phyloP scores from a whole-genome alignment of 495 filamentous ascomycete genomes.

The Daldinia bambusicola region DNA sequence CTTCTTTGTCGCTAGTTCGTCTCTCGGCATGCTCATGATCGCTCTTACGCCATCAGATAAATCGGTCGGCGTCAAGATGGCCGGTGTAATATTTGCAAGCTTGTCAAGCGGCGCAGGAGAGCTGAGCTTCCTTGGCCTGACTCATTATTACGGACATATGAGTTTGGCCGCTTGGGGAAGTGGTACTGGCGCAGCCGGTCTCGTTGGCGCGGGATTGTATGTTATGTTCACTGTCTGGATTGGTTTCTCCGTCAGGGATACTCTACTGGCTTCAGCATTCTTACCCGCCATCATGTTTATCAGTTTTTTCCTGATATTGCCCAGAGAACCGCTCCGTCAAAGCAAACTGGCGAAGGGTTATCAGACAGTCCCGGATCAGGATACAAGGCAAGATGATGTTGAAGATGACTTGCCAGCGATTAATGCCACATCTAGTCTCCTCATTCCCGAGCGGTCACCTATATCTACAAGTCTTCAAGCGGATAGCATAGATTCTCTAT shows the following conservation, averaged over 20 bases:
- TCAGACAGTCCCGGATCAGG: slow-evolving; percentile 55
- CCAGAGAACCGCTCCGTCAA: slow-evolving; percentile 65
- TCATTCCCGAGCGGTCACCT: slow-evolving; percentile 47
- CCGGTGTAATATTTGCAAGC: slow-evolving; percentile 86
- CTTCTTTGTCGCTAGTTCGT: slow-evolving; percentile 75
- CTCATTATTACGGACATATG: slow-evolving; percentile 92
- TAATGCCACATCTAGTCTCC: slow-evolving; percentile 51
- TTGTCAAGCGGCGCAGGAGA: slow-evolving; percentile 86
- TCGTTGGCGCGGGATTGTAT: slow-evolving; percentile 88
- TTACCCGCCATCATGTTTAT: slow-evolving; percentile 85
- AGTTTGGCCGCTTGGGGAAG: slow-evolving; percentile 92
- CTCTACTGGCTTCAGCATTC: slow-evolving; percentile 77
- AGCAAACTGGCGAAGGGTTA: slow-evolving; percentile 52
- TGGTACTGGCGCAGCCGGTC: slow-evolving; percentile 89
- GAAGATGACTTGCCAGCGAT: slow-evolving; percentile 47
- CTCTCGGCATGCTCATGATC: slow-evolving; percentile 86
- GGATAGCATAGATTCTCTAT: slow-evolving; percentile 37
- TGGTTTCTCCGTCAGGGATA: slow-evolving; percentile 73
- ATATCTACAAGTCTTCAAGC: slow-evolving; percentile 45
- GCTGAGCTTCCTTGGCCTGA: slow-evolving; percentile 87
- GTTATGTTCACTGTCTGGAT: slow-evolving; percentile 83
- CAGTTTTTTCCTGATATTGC: slow-evolving; percentile 84
- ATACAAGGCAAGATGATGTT: slow-evolving; percentile 53
- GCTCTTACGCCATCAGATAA: slow-evolving; percentile 75
- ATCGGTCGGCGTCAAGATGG: slow-evolving; percentile 76